A percentile compares a stretch with the other conserved stretches of the same genome.
Conservation (phyloP, 2,329 filamentous ascomycete genomes). For the Sclerotinia nivalis region DNA sequence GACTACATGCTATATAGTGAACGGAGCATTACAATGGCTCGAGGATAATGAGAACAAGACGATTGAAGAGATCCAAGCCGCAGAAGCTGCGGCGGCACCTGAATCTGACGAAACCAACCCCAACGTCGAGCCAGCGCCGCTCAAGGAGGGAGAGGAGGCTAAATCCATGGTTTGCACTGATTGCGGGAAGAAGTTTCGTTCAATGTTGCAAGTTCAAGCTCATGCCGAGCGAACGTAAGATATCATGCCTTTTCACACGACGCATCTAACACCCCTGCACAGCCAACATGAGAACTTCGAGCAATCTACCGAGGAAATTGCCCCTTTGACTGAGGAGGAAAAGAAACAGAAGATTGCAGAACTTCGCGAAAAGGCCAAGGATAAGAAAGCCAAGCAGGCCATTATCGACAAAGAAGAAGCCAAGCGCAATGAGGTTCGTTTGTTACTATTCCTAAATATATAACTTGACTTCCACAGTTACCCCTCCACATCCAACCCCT, state of each 20-base stretch:
- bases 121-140: slow-evolving; percentile 60
- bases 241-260: not conserved
- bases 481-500: slow-evolving; percentile 3
- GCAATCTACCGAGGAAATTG: slow-evolving; percentile 90
- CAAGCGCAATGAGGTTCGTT: slow-evolving; percentile 76
- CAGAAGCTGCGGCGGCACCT: slow-evolving; percentile 40
- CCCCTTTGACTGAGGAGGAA: slow-evolving; percentile 87
- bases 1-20: slow-evolving; percentile 58
- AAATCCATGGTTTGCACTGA: slow-evolving; percentile 90
- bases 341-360: slow-evolving; percentile 79
- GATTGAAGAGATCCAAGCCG: slow-evolving; percentile 73
- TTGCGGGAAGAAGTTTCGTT: slow-evolving; percentile 88
- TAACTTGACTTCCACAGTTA: not conserved
- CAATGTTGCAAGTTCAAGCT: slow-evolving; percentile 78
- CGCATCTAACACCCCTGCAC: not conserved
- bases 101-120: slow-evolving; percentile 53
- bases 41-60: slow-evolving; percentile 88
- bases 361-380: slow-evolving; percentile 68
- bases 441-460: not conserved
- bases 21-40: slow-evolving; percentile 91
- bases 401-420: slow-evolving; percentile 76
- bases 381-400: slow-evolving; percentile 69
- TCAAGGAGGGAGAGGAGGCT: slow-evolving; percentile 70
- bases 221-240: slow-evolving; percentile 82
- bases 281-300: slow-evolving; percentile 87